These are phyloP conservation scores for Austroboletus festivus DNA, from an alignment of 768 basidiomycete genomes.

Conservation along the genomic window DNA sequence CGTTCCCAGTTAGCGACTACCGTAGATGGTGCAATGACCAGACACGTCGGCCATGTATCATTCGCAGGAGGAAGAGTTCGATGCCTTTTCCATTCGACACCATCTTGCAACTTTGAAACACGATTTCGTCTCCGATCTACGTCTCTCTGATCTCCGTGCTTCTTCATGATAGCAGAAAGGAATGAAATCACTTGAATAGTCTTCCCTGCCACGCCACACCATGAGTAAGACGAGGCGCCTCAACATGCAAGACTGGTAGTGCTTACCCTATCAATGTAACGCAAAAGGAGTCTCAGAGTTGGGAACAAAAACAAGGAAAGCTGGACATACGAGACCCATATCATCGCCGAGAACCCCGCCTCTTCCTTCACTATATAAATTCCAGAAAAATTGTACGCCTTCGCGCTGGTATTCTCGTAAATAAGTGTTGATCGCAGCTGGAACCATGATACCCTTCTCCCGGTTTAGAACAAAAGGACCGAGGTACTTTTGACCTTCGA, in stretches of 20 bases:
- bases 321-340: constrained; percentile 75
- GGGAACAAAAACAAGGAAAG: not conserved
- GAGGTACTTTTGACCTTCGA: constrained; percentile 38
- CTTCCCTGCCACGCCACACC: constrained; percentile 55
- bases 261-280: constrained; percentile 25
- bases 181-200: constrained; percentile 92
- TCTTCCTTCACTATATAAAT: constrained; percentile 57
- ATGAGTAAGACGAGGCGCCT: constrained; percentile 4
- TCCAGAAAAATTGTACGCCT: constrained; percentile 79
- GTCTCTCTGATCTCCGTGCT: constrained; percentile 64
- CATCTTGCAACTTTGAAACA: constrained; percentile 66
- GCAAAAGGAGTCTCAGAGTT: not conserved
- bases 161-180: constrained; percentile 89
- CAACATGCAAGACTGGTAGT: not conserved
- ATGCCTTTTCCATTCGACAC: constrained; percentile 46
- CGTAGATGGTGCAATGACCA: constrained; percentile 84
- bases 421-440: constrained; percentile 74
- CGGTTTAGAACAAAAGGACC: constrained; percentile 53
- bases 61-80: constrained; percentile 63
- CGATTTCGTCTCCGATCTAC: constrained; percentile 60
- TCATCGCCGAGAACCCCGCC: constrained; percentile 94
- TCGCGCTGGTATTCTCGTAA: constrained; percentile 90
- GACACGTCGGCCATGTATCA: constrained; percentile 77
- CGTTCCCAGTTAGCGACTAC: constrained; percentile 88
- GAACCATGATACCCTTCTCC: constrained; percentile 48